Evolutionary conservation across 2,329 filamentous ascomycete species (phyloP).

Genomic region (Plectosphaerella cucumerina): DNA sequence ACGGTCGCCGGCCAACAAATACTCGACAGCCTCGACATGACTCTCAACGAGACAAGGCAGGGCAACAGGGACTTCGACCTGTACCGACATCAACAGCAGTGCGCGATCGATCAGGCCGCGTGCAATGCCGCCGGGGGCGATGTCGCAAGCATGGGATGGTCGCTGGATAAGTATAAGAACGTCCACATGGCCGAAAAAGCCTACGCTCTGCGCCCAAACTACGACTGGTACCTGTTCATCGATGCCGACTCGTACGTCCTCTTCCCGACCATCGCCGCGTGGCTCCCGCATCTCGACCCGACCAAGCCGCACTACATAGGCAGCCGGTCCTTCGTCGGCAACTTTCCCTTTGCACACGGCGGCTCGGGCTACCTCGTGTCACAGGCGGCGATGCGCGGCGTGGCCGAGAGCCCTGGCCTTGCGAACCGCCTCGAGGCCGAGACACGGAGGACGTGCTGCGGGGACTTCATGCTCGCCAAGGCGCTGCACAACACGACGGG

Average conservation of each 20-base stretch:
- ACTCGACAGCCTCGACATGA: slow-evolving; percentile 41
- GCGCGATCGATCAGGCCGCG: slow-evolving; percentile 38
- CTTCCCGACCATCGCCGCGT: slow-evolving; percentile 46
- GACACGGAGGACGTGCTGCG: slow-evolving; percentile 41
- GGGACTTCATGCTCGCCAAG: slow-evolving; percentile 44
- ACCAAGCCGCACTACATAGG: slow-evolving; percentile 44
- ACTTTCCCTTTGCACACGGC: slow-evolving; percentile 48
- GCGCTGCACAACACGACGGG: slow-evolving; percentile 40
- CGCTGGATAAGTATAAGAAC: slow-evolving; percentile 59
- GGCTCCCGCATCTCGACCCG: slow-evolving; percentile 40
- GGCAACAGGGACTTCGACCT: slow-evolving; percentile 47
- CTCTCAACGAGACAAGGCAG: slow-evolving; percentile 36
- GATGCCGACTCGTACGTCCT: slow-evolving; percentile 56
- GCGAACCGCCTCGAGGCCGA: slow-evolving; percentile 41
- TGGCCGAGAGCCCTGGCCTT: slow-evolving; percentile 34
- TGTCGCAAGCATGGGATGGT: slow-evolving; percentile 37
- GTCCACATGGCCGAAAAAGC: slow-evolving; percentile 54
- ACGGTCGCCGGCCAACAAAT: slow-evolving; percentile 38
- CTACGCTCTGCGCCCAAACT: slow-evolving; percentile 42
- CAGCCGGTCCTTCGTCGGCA: slow-evolving; percentile 37
- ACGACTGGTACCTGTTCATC: slow-evolving; percentile 57
- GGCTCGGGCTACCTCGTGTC: slow-evolving; percentile 53
- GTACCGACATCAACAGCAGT: slow-evolving; percentile 40
- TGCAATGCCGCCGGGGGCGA: slow-evolving; percentile 30
- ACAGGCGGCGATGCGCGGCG: slow-evolving; percentile 39